Conservation (phyloP, 2,329 filamentous ascomycete genomes). For the Epichloe brachyelytri region DNA sequence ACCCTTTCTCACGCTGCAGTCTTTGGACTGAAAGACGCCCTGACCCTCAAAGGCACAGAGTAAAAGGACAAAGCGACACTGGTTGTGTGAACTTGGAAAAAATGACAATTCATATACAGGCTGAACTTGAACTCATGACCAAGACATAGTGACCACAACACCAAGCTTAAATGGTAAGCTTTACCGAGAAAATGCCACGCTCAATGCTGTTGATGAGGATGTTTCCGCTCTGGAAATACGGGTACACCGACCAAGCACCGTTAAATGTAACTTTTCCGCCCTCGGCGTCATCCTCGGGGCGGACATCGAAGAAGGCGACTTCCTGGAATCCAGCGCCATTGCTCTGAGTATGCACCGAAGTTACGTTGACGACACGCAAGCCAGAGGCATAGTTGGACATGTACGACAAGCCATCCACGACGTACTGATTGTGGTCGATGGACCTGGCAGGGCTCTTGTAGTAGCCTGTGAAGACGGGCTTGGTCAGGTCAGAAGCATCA, state of each 20-base stretch:
- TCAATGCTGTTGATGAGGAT: conserved; percentile 35
- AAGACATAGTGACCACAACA: too few species aligned
- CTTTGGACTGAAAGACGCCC: too few species aligned
- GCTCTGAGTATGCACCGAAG: conserved; percentile 11
- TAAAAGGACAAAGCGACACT: conserved; percentile 21
- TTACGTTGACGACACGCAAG: conserved; percentile 24
- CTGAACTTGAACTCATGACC: too few species aligned
- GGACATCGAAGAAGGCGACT: too few species aligned
- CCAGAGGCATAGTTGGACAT: conserved; percentile 35
- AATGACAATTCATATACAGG: too few species aligned
- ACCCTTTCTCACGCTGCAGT: too few species aligned
- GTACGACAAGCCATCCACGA: conserved; percentile 28
- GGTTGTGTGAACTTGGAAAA: too few species aligned
- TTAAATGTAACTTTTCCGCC: conserved; percentile 31
- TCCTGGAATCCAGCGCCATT: too few species aligned
- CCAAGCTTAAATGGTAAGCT: conserved; percentile 6
- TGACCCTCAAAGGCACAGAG: conserved; percentile 37
- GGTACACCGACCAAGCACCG: conserved; percentile 34
- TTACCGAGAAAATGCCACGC: conserved; percentile 32
- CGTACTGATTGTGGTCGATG: conserved; percentile 35
- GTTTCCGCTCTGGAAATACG: conserved; percentile 31
- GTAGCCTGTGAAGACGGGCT: conserved; percentile 24
- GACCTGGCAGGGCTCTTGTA: conserved; percentile 25
- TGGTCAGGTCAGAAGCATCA: conserved; percentile 16
- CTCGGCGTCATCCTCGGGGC: conserved; percentile 31